These are phyloP conservation scores for Byssothecium circinans DNA, from an alignment of 2,329 filamentous ascomycete species.

Conservation along the genomic window DNA sequence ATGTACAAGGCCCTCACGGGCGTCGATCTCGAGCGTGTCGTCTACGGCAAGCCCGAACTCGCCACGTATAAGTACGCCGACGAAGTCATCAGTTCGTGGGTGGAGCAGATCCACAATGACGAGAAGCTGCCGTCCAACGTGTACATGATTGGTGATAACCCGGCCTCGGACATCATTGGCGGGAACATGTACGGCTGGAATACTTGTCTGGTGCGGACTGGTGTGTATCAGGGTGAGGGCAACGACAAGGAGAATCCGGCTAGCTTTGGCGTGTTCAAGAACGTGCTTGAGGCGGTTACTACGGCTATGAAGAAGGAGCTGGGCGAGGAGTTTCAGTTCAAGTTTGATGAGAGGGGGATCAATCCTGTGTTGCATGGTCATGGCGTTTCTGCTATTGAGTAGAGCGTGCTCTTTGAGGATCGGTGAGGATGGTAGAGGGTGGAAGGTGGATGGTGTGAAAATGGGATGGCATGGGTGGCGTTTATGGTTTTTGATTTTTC, in stretches of 20 bases:
- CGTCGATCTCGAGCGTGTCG: slow-evolving; percentile 71
- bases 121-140: slow-evolving; percentile 68
- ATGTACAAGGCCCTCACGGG: slow-evolving; percentile 73
- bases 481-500: not conserved
- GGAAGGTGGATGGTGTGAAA: not conserved
- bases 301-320: slow-evolving; percentile 69
- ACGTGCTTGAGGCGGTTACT: slow-evolving; percentile 72
- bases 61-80: slow-evolving; percentile 81
- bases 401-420: slow-evolving; percentile 28
- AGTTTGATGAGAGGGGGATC: slow-evolving; percentile 69
- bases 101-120: slow-evolving; percentile 74
- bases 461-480: not conserved
- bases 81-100: slow-evolving; percentile 72
- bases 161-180: slow-evolving; percentile 71
- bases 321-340: slow-evolving; percentile 72
- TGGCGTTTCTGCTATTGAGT: slow-evolving; percentile 59
- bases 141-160: slow-evolving; percentile 79
- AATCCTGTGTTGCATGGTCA: slow-evolving; percentile 65
- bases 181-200: slow-evolving; percentile 85
- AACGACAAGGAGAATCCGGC: slow-evolving; percentile 78
- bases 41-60: slow-evolving; percentile 74
- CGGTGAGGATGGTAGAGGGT: not conserved
- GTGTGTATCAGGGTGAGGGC: slow-evolving; percentile 75
- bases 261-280: slow-evolving; percentile 74
- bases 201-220: slow-evolving; percentile 75